A percentile compares a stretch with the other conserved stretches of the same genome.
phyloP scores from a whole-genome alignment of 148 eudicot genomes.

The Dianthus caryophyllus region DNA sequence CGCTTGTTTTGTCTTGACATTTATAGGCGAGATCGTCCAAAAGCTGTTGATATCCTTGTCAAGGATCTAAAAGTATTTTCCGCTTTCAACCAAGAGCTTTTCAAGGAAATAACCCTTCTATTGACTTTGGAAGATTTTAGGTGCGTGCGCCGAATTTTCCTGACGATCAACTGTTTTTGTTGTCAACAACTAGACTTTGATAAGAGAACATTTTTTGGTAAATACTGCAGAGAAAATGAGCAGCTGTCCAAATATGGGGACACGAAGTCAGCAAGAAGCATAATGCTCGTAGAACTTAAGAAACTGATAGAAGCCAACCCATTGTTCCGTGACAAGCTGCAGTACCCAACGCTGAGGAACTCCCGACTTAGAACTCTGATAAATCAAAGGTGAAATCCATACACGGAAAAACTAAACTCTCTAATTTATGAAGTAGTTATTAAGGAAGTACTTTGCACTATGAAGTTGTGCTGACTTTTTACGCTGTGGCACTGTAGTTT shows the following conservation, averaged over 20 bases:
- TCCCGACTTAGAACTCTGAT: conserved; percentile 78
- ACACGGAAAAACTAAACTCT: not conserved
- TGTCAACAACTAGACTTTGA: not conserved
- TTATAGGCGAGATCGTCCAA: conserved; percentile 59
- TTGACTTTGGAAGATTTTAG: conserved; percentile 77
- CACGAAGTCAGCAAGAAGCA: conserved; percentile 80
- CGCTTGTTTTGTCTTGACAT: conserved; percentile 5
- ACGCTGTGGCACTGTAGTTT: conserved; percentile 42
- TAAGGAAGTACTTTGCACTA: not conserved
- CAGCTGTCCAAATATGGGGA: conserved; percentile 88
- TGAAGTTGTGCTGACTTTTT: conserved; percentile 14
- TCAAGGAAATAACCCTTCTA: conserved; percentile 70
- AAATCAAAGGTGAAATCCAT: conserved; percentile 62
- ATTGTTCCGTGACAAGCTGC: conserved; percentile 77
- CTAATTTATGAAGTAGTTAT: not conserved
- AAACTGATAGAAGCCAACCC: conserved; percentile 93
- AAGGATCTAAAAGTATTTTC: conserved; percentile 89
- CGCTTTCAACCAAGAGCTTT: conserved; percentile 72
- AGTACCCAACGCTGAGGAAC: conserved; percentile 64
- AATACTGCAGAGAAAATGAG: conserved; percentile 65
- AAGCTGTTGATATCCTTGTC: conserved; percentile 75
- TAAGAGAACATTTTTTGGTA: not conserved
- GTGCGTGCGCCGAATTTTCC: conserved; percentile 26
- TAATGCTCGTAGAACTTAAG: conserved; percentile 75
- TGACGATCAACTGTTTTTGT: not conserved